phyloP scores from a whole-genome alignment of 352 stramenopile genomes.

The Phytophthora idaei region DNA sequence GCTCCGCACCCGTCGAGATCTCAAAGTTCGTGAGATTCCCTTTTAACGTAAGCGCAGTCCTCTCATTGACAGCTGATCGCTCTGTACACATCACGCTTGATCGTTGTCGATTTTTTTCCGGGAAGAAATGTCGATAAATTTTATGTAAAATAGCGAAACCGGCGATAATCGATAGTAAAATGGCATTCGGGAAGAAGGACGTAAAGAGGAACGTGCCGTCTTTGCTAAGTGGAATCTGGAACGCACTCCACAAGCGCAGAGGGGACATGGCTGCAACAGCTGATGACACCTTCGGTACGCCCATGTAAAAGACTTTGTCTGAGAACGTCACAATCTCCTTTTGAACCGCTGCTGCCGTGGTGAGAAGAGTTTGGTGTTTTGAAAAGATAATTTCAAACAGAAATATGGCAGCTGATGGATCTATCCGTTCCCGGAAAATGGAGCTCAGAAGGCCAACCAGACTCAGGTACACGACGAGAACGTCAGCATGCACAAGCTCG shows the following conservation, averaged over 20 bases:
- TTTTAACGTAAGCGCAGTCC: conserved; percentile 12
- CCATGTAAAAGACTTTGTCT: conserved; percentile 23
- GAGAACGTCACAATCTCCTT: conserved; percentile 27
- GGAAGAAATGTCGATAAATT: conserved; percentile 26
- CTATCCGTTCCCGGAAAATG: conserved; percentile 32
- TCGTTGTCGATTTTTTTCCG: conserved; percentile 20
- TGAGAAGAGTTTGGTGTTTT: conserved; percentile 5
- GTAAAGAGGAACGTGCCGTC: conserved; percentile 18
- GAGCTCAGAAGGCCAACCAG: conserved; percentile 28
- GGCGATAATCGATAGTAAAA: conserved; percentile 28
- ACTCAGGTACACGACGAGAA: conserved; percentile 36
- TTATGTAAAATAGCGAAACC: conserved; percentile 31
- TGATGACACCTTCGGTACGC: conserved; percentile 17
- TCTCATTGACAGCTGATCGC: conserved; percentile 24
- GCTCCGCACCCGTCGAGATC: conserved; percentile 35
- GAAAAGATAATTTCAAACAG: conserved; percentile 36
- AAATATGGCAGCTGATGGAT: conserved; percentile 30
- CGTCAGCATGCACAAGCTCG: conserved; percentile 39
- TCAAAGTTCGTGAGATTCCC: conserved; percentile 40
- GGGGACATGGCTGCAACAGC: conserved; percentile 20
- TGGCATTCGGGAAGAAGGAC: conserved; percentile 24
- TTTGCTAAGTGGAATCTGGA: conserved; percentile 24
- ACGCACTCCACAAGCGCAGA: conserved; percentile 28
- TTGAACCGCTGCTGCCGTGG: conserved; percentile 1
- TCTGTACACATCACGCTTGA: conserved; percentile 18